Percentiles rank a stretch among this genome's conserved stretches.
phyloP scores from a whole-genome alignment of 805 yeast species.

The Saturnispora dispora region DNA sequence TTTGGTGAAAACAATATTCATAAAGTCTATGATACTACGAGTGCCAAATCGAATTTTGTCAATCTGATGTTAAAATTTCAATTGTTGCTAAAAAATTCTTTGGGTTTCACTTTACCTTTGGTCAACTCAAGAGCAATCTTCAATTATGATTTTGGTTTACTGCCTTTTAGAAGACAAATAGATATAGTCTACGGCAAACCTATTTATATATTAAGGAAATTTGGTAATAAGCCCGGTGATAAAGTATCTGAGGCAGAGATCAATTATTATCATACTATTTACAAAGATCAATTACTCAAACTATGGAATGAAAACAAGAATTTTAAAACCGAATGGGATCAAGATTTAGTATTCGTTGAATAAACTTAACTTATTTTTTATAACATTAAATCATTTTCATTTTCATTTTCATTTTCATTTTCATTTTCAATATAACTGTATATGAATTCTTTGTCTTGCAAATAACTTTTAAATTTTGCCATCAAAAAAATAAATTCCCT shows the following conservation, averaged over 20 bases:
- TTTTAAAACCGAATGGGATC: conserved; percentile 40
- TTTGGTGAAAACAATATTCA: conserved; percentile 78
- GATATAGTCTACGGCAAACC: conserved; percentile 69
- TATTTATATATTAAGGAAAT: conserved; percentile 28
- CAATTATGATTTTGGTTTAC: conserved; percentile 82
- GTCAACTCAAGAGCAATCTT: conserved; percentile 89
- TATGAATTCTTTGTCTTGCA: too few relatives aligned
- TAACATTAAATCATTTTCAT: background rate
- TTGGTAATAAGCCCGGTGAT: conserved; percentile 20
- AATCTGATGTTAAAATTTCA: conserved; percentile 47
- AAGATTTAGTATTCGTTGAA: conserved; percentile 38
- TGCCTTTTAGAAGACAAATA: conserved; percentile 79
- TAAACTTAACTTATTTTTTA: conserved; percentile 11
- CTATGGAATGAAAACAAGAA: conserved; percentile 61
- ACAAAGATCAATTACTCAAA: conserved; percentile 52
- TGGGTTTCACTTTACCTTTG: conserved; percentile 84
- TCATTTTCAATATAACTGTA: too few relatives aligned
- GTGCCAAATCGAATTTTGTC: conserved; percentile 19
- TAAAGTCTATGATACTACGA: conserved; percentile 30
- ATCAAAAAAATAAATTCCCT: too few relatives aligned
- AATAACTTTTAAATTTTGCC: background rate
- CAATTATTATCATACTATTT: conserved; percentile 62
- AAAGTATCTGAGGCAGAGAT: conserved; percentile 36
- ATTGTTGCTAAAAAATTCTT: conserved; percentile 55
- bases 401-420: background rate